These are phyloP conservation scores for Strigomonas culicis DNA, from an alignment of 208 protist genomes.

Conservation along the genomic window DNA sequence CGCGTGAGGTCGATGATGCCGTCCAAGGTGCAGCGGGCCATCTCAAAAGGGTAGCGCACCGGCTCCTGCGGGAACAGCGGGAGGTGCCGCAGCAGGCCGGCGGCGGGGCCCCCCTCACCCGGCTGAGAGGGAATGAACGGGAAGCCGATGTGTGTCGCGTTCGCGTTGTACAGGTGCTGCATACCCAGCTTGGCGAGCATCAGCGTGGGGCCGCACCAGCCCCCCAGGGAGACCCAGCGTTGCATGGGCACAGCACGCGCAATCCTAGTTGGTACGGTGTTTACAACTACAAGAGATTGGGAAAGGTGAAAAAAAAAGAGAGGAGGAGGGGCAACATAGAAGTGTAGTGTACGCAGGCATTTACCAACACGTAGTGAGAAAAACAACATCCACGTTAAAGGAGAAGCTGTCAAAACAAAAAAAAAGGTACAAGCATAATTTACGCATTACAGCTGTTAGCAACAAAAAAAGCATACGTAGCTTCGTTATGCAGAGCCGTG, in stretches of 20 bases:
- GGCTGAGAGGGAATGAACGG: neutral
- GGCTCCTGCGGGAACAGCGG: neutral
- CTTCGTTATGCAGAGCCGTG: no score
- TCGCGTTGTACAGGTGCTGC: constrained; percentile 14
- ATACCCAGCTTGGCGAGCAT: constrained; percentile 76
- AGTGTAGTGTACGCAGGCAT: neutral
- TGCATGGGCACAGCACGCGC: constrained; percentile 56
- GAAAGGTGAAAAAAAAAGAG: constrained; percentile 1
- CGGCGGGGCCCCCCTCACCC: no score
- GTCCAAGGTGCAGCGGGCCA: constrained; percentile 79
- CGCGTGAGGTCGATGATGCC: constrained; percentile 59
- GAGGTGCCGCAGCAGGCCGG: neutral
- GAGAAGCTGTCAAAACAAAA: no score
- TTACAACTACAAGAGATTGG: neutral
- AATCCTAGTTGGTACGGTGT: neutral
- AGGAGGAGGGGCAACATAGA: neutral
- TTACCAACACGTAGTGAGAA: neutral
- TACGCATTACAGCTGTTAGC: no score
- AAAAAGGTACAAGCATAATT: no score
- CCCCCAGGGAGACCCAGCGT: constrained; percentile 77
- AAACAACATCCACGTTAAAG: neutral
- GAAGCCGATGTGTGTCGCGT: neutral
- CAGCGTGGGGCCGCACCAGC: constrained; percentile 77
- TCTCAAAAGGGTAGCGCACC: constrained; percentile 72
- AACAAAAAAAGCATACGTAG: no score